These are phyloP conservation scores for Paragyromitra xinjiangensis DNA, from an alignment of 495 filamentous ascomycete species.

Conservation along the genomic window DNA sequence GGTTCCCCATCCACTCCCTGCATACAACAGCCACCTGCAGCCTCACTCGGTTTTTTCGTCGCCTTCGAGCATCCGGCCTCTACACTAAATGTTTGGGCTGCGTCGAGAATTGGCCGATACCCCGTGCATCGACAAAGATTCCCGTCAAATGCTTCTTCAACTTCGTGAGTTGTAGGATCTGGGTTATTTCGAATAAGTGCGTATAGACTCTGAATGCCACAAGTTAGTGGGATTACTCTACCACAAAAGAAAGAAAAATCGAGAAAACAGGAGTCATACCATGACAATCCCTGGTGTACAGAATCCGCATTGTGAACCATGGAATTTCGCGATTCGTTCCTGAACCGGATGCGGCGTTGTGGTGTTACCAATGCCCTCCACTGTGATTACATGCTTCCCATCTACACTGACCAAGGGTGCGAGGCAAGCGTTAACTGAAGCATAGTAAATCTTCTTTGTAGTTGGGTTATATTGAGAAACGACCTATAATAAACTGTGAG, in stretches of 20 bases:
- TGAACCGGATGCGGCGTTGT: slow-evolving; percentile 89
- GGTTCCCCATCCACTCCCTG: slow-evolving; percentile 63
- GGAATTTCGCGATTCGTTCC: slow-evolving; percentile 82
- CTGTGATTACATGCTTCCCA: slow-evolving; percentile 97
- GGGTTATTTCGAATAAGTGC: slow-evolving; percentile 80
- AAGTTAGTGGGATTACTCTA: slow-evolving; percentile 5
- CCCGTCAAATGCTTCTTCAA: slow-evolving; percentile 93
- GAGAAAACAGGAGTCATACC: slow-evolving; percentile 59
- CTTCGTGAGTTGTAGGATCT: slow-evolving; percentile 73
- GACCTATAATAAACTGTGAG: slow-evolving; percentile 63
- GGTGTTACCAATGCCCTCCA: slow-evolving; percentile 94
- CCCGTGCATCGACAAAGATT: slow-evolving; percentile 97
- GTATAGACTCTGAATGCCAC: slow-evolving; percentile 70
- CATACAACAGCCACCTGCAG: slow-evolving; percentile 72
- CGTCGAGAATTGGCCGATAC: slow-evolving; percentile 92
- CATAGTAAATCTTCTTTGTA: slow-evolving; percentile 87
- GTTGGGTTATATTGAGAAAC: slow-evolving; percentile 92
- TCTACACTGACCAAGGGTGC: slow-evolving; percentile 91
- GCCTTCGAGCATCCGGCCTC: slow-evolving; percentile 66
- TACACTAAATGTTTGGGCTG: slow-evolving; percentile 76
- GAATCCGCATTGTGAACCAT: slow-evolving; percentile 78
- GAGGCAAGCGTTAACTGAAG: slow-evolving; percentile 91
- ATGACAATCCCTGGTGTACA: slow-evolving; percentile 98
- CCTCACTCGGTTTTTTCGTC: slow-evolving; percentile 55
- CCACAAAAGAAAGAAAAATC: neutral